Evolutionary conservation across 176 grass and related monocot genomes (phyloP).

Genomic region (Musa itinerans): DNA sequence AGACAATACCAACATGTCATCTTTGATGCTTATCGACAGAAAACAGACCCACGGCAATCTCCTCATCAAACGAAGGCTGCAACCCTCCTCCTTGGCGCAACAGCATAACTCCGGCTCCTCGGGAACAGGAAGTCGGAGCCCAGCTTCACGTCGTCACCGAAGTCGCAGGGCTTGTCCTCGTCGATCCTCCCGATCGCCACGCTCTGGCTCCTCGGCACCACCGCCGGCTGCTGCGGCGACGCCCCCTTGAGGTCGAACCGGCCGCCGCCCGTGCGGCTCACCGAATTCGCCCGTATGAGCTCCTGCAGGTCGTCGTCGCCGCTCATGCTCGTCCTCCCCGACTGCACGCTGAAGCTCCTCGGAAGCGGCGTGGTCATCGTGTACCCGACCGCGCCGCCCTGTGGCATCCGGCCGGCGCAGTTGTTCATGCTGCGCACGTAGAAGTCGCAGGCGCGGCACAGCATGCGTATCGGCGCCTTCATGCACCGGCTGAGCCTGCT

Average conservation of each 20-base stretch:
- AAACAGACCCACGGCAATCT: too few species aligned
- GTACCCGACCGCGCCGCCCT: neutral
- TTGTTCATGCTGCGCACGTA: slow-evolving; percentile 52
- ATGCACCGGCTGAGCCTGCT: slow-evolving; percentile 28
- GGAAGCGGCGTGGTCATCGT: too few species aligned
- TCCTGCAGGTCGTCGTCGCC: slow-evolving; percentile 29
- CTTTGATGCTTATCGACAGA: too few species aligned
- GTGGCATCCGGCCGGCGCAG: slow-evolving; percentile 21
- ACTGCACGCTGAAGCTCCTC: neutral
- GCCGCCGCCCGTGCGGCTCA: neutral
- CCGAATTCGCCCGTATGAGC: slow-evolving; percentile 22
- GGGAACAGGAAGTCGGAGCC: neutral
- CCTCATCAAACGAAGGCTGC: neutral
- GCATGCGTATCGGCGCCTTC: slow-evolving; percentile 30
- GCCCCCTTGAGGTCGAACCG: too few species aligned
- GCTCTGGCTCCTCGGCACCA: slow-evolving; percentile 26
- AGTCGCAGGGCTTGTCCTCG: slow-evolving; percentile 30
- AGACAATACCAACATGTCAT: too few species aligned
- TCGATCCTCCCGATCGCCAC: slow-evolving; percentile 34
- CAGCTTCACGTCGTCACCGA: neutral
- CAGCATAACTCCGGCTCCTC: slow-evolving; percentile 5
- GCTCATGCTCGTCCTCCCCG: neutral
- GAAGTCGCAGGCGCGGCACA: slow-evolving; percentile 47
- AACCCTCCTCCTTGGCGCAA: neutral
- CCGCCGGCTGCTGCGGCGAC: neutral